Conservation (phyloP, 495 filamentous ascomycete species). For the Halenospora varia region DNA sequence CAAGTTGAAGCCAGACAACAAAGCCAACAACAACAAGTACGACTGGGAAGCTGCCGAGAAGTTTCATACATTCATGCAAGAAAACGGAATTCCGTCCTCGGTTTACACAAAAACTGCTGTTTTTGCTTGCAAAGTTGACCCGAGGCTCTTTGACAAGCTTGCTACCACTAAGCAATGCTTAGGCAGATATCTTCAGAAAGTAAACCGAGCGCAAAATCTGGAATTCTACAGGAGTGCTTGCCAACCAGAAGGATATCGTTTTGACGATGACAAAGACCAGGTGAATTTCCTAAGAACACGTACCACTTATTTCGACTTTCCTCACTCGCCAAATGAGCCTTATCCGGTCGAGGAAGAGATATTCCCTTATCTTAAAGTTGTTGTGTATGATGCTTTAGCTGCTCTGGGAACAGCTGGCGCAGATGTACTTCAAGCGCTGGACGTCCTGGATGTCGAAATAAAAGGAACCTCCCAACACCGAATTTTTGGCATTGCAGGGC, state of each 20-base stretch:
- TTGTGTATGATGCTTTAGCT: conserved; percentile 20
- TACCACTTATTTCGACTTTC: conserved; percentile 8
- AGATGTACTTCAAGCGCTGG: conserved; percentile 16
- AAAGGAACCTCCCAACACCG: neutral
- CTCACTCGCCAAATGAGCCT: conserved; percentile 14
- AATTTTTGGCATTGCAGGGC: neutral
- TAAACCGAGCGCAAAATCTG: conserved; percentile 16
- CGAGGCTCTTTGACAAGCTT: conserved; percentile 9
- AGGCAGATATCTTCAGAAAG: conserved; percentile 15
- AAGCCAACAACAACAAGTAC: conserved; percentile 21
- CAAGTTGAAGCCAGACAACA: conserved; percentile 1
- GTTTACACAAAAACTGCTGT: conserved; percentile 21
- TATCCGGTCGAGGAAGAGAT: conserved; percentile 12
- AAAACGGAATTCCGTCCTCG: conserved; percentile 14
- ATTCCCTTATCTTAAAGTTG: conserved; percentile 15
- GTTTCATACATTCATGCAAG: conserved; percentile 18
- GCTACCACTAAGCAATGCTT: conserved; percentile 13
- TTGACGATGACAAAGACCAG: conserved; percentile 15
- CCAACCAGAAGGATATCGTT: neutral
- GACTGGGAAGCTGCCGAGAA: conserved; percentile 4
- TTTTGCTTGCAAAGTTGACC: conserved; percentile 8
- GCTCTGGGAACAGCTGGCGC: conserved; percentile 17
- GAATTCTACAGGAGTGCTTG: conserved; percentile 18
- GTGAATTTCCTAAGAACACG: conserved; percentile 21
- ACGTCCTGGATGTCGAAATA: neutral